Evolutionary conservation across 2,329 filamentous ascomycete genomes (phyloP).

Genomic region (Claviceps sp.): DNA sequence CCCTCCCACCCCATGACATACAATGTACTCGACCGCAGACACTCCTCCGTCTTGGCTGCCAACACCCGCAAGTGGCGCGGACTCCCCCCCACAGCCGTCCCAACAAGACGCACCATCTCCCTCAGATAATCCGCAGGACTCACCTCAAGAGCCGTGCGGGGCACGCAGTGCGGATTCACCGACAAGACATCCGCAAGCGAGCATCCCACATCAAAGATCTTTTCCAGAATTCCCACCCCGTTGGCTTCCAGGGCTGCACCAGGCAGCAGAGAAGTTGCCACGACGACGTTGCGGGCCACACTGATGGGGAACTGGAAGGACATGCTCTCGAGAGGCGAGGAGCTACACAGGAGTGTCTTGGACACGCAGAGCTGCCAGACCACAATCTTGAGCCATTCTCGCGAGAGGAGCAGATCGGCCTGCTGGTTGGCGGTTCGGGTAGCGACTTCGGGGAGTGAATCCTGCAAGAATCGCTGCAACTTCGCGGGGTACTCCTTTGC

Average conservation of each 20-base stretch:
- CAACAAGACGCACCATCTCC: slow-evolving; percentile 1
- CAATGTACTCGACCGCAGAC: background rate
- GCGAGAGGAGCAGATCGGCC: slow-evolving; percentile 14
- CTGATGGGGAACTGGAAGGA: slow-evolving; percentile 13
- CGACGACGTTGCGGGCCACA: slow-evolving; percentile 15
- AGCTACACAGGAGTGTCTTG: slow-evolving; percentile 8
- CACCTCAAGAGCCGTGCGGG: background rate
- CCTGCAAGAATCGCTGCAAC: slow-evolving; percentile 8
- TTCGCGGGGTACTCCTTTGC: slow-evolving; percentile 1
- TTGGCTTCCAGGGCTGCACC: slow-evolving; percentile 18
- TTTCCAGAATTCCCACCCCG: slow-evolving; percentile 20
- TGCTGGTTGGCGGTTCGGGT: slow-evolving; percentile 10
- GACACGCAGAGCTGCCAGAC: slow-evolving; percentile 17
- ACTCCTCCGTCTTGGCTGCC: slow-evolving; percentile 1
- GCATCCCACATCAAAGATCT: slow-evolving; percentile 21
- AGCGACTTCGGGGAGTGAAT: slow-evolving; percentile 5
- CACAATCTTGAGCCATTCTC: slow-evolving; percentile 15
- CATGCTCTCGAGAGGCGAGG: slow-evolving; percentile 12
- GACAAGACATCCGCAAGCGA: slow-evolving; percentile 15
- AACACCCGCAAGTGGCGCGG: slow-evolving; percentile 1
- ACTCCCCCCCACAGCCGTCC: background rate
- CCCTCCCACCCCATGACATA: background rate
- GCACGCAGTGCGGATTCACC: slow-evolving; percentile 1
- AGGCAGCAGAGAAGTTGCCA: slow-evolving; percentile 11
- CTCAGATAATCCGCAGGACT: slow-evolving; percentile 1